A percentile compares a stretch with the other conserved stretches of the same genome.
phyloP scores from a whole-genome alignment of 2,329 filamentous ascomycete species.

The Aspergillus chevalieri region DNA sequence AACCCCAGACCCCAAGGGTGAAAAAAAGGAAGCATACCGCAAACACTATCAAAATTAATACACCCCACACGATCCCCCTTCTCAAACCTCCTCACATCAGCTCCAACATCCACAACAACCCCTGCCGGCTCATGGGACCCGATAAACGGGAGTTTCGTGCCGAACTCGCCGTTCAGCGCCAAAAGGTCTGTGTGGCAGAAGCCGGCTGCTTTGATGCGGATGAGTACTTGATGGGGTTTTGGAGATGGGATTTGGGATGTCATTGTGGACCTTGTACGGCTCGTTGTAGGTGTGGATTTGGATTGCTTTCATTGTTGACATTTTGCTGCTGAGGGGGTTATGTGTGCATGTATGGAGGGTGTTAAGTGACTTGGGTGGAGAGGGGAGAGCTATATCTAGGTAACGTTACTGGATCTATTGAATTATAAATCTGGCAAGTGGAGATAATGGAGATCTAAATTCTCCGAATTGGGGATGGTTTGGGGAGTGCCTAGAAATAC shows the following conservation, averaged over 20 bases:
- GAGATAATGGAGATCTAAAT: too few species aligned
- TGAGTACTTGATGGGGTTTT: slow-evolving; percentile 49
- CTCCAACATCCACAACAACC: slow-evolving; percentile 47
- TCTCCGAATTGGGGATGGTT: too few species aligned
- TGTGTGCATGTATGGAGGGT: too few species aligned
- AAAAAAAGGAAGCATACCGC: slow-evolving; percentile 29
- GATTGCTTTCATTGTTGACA: slow-evolving; percentile 8
- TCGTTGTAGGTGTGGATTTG: slow-evolving; percentile 34
- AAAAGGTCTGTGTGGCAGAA: slow-evolving; percentile 60
- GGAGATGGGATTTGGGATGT: slow-evolving; percentile 46
- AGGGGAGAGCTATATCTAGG: too few species aligned
- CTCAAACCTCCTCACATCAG: slow-evolving; percentile 37
- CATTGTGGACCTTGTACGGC: slow-evolving; percentile 48
- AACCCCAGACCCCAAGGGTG: not conserved
- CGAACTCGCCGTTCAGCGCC: slow-evolving; percentile 48
- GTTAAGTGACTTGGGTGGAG: too few species aligned
- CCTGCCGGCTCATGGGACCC: slow-evolving; percentile 55
- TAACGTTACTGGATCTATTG: too few species aligned
- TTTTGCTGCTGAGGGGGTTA: not conserved
- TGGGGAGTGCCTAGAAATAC: too few species aligned
- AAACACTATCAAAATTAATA: slow-evolving; percentile 49
- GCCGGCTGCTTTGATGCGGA: slow-evolving; percentile 55
- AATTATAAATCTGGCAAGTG: too few species aligned
- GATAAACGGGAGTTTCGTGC: slow-evolving; percentile 45
- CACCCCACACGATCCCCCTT: slow-evolving; percentile 53